Percentiles rank a stretch among this genome's conserved stretches.
phyloP scores from a whole-genome alignment of 345 rosid species.

The Geranium rotundifolium region DNA sequence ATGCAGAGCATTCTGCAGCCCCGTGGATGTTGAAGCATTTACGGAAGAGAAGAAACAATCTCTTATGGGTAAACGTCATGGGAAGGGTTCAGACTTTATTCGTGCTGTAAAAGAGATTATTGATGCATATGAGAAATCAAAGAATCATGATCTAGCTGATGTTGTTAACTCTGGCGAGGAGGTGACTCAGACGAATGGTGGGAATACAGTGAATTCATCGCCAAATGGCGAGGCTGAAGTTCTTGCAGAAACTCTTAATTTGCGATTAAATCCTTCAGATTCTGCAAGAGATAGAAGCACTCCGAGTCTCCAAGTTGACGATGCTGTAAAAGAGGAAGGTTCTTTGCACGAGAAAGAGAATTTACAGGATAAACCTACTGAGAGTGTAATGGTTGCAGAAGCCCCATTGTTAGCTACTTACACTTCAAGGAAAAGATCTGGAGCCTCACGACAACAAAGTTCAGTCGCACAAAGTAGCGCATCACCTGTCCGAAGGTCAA shows the following conservation, averaged over 20 bases:
- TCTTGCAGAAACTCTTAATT: constrained; percentile 30
- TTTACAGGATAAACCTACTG: constrained; percentile 21
- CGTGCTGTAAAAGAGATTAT: constrained; percentile 87
- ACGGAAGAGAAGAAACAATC: constrained; percentile 90
- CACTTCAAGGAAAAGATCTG: constrained; percentile 63
- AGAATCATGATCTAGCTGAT: constrained; percentile 43
- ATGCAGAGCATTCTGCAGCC: constrained; percentile 88
- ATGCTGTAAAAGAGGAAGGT: constrained; percentile 21
- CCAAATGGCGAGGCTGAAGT: constrained; percentile 32
- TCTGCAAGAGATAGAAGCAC: constrained; percentile 25
- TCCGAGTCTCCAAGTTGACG: constrained; percentile 14
- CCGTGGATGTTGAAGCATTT: constrained; percentile 88
- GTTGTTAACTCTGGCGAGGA: constrained; percentile 36
- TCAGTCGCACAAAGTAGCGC: constrained; percentile 22
- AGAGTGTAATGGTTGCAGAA: constrained; percentile 29
- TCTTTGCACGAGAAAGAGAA: constrained; percentile 31
- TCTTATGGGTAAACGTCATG: constrained; percentile 67
- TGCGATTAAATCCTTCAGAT: constrained; percentile 21
- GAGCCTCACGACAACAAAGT: constrained; percentile 34
- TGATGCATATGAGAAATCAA: constrained; percentile 69
- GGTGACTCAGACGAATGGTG: constrained; percentile 30
- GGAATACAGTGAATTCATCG: constrained; percentile 35
- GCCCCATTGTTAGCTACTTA: constrained; percentile 49
- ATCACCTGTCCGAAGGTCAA: constrained; percentile 32
- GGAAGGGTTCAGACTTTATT: constrained; percentile 84